Conservation (phyloP, 169 alveolate species). For the Miamiensis avidus region DNA sequence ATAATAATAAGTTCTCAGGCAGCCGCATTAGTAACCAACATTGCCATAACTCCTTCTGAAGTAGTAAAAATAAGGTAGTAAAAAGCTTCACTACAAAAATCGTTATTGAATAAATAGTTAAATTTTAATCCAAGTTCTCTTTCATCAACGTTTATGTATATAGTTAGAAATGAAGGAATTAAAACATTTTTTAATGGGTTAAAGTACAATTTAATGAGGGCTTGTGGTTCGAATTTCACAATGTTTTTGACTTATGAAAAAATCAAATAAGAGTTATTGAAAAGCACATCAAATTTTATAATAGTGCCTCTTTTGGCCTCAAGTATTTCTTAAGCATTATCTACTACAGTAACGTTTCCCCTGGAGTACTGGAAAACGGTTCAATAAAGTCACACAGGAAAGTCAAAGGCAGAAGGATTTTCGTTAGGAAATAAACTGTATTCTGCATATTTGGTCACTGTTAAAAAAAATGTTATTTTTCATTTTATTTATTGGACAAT, state of each 20-base stretch:
- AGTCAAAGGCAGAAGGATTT: conserved; percentile 12
- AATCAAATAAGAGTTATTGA: not conserved
- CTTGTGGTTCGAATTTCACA: conserved; percentile 4
- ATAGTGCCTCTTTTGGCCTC: conserved; percentile 29
- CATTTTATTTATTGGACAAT: conserved; percentile 44
- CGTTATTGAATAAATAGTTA: not conserved
- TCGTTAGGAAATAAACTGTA: conserved; percentile 28
- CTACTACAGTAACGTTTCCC: conserved; percentile 51
- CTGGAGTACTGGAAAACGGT: conserved; percentile 44
- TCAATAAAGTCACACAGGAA: conserved; percentile 31
- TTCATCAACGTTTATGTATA: not conserved
- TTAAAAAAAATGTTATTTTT: conserved; percentile 34
- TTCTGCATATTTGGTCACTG: conserved; percentile 34
- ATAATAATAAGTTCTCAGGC: not conserved
- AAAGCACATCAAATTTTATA: not conserved
- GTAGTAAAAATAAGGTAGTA: not conserved
- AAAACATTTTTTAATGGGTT: conserved; percentile 23
- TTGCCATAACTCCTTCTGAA: not conserved
- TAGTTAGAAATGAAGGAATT: conserved; percentile 1
- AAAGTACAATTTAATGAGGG: not conserved
- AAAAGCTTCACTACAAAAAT: not conserved
- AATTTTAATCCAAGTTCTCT: not conserved
- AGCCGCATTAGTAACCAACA: not conserved
- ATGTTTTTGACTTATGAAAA: conserved; percentile 14
- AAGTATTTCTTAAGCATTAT: conserved; percentile 22